Evolutionary conservation across 2,329 filamentous ascomycete genomes (phyloP).

Genomic region (Arachnomyces sp.): DNA sequence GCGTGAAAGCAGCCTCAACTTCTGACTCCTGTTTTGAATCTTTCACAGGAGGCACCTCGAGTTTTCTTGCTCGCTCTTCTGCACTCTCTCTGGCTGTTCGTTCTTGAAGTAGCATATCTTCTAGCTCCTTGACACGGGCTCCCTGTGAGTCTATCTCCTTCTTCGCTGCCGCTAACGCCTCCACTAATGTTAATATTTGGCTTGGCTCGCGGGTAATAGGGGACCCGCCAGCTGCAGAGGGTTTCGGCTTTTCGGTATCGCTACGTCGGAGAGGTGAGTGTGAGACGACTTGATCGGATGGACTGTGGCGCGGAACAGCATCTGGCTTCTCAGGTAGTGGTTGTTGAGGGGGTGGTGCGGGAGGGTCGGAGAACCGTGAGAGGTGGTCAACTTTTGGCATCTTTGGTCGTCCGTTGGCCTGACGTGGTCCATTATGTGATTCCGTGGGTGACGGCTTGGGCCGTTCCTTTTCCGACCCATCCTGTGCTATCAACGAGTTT

Average conservation of each 20-base stretch:
- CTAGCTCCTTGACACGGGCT: conserved; percentile 70
- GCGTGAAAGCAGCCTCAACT: conserved; percentile 43
- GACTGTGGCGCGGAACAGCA: conserved; percentile 40
- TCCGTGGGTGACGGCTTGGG: conserved; percentile 41
- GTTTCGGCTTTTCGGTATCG: conserved; percentile 67
- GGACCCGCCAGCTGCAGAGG: conserved; percentile 29
- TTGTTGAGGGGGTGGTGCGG: conserved; percentile 86
- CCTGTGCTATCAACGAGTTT: conserved; percentile 65
- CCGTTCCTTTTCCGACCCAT: conserved; percentile 48
- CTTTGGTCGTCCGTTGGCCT: conserved; percentile 40
- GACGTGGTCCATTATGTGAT: conserved; percentile 33
- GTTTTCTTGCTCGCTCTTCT: conserved; percentile 68
- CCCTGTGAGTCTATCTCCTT: conserved; percentile 81
- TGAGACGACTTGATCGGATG: conserved; percentile 37
- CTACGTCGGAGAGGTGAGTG: conserved; percentile 59
- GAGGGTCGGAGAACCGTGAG: conserved; percentile 82
- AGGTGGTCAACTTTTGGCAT: conserved; percentile 63
- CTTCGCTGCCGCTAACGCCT: conserved; percentile 75
- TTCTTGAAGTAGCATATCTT: conserved; percentile 70
- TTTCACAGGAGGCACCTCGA: conserved; percentile 53
- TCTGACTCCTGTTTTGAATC: conserved; percentile 31
- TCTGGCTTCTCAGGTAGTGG: conserved; percentile 91
- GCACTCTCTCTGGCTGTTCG: conserved; percentile 73
- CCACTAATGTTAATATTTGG: conserved; percentile 76
- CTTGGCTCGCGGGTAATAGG: conserved; percentile 51